These are phyloP conservation scores for Xerocomellus intermedius DNA, from an alignment of 768 basidiomycete species.

Conservation along the genomic window DNA sequence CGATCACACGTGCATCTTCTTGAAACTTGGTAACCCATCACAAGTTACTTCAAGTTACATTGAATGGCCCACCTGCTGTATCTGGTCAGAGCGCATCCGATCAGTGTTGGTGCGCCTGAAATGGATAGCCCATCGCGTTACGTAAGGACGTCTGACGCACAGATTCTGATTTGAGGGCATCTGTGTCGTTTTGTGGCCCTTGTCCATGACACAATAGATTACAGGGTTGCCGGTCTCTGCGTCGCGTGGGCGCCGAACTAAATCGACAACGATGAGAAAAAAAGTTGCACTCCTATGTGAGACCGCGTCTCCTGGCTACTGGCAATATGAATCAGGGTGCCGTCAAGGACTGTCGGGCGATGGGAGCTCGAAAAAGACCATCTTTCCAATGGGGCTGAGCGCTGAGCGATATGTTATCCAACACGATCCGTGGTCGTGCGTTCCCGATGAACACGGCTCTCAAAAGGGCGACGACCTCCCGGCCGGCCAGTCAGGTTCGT, in stretches of 20 bases:
- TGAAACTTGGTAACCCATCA: slow-evolving; percentile 5
- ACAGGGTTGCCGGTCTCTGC: slow-evolving; percentile 1
- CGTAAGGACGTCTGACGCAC: slow-evolving; percentile 6
- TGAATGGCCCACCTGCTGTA: not conserved
- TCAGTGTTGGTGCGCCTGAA: slow-evolving; percentile 2
- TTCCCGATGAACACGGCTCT: not conserved
- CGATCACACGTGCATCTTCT: not conserved
- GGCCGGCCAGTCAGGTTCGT: not conserved
- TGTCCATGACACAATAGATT: not conserved
- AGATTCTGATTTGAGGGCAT: slow-evolving; percentile 3
- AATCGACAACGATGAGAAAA: not conserved
- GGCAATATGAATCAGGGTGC: not conserved
- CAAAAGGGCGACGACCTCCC: not conserved
- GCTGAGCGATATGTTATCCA: not conserved
- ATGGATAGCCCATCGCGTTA: not conserved
- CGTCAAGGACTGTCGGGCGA: not conserved
- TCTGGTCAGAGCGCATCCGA: not conserved
- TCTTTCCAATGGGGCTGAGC: not conserved
- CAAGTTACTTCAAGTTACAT: not conserved
- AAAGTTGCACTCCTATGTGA: no score
- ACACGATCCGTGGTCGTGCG: not conserved
- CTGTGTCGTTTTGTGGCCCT: not conserved
- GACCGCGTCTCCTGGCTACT: not conserved
- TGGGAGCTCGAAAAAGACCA: no score
- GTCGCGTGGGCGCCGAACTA: not conserved